Base-by-base conservation (phyloP, 495 filamentous ascomycete species). In the Recurvomyces mirabilis region DNA sequence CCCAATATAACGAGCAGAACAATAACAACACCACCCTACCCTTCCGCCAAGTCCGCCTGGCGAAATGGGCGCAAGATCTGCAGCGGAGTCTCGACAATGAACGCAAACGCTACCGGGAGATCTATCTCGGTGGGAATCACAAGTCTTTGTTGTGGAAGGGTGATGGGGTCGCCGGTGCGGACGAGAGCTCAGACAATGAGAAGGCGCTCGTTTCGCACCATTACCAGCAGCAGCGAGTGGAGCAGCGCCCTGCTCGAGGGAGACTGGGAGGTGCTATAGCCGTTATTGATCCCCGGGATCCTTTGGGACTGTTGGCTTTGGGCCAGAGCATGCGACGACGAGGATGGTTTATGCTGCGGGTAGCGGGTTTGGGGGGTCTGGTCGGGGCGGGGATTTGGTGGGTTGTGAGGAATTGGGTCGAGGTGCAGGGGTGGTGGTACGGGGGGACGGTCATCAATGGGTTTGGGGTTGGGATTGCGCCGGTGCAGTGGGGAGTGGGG, bases 41-140 rank as follows among this genome's bases (percentile, higher is more conserved):
- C 10, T 64, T 84, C n/a, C 81, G 84, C 3, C 84, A 86, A 54
- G 72, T 94, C 19, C 73, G 82, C 15, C 69, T 95, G 11, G 82
- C 81, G 5, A 84, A 87, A 55, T 98, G 91, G 91, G 89, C 89
- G 9, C 72, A 78, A 1, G 86, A 94, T 56, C 71, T 98, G 0
- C 88, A 95, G 56, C 78, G 75, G 36, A 87, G 82, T 52, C 65
- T 94, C 4, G 73, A 80, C 19, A 81, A 84, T 31, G 89, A 98
- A 60, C 77, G 84, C 9, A 75, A 79, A 18, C 68, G 82, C 57
- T 93, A 84, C 46, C 78, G 84, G 32, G 65, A 73, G 2, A 68
- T 93, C 13, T 53, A 47, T 43, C 9, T 39, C 11, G 15, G 26
- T 14, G 20, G 18, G 30, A 12, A 32, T n/a, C 30, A 12, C 30